These are phyloP conservation scores for Clonostachys solani DNA, from an alignment of 2,329 filamentous ascomycete genomes.

Conservation along the genomic window DNA sequence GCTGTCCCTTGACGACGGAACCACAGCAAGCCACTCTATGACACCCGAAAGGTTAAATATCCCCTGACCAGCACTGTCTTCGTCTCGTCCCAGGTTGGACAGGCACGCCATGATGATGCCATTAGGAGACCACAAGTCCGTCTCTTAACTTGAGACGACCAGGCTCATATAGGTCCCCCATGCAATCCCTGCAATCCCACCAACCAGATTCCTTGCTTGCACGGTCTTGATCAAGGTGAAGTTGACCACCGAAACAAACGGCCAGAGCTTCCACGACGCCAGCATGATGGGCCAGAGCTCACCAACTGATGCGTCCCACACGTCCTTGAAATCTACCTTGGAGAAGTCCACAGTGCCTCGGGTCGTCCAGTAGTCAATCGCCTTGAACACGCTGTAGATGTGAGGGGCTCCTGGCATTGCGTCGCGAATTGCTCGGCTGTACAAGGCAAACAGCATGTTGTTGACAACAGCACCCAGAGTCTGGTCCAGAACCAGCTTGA, in stretches of 20 bases:
- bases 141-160: conserved; percentile 30
- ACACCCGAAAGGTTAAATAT: too few species aligned
- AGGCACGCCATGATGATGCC: too few species aligned
- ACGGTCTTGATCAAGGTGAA: conserved; percentile 68
- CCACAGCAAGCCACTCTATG: too few species aligned
- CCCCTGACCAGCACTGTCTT: too few species aligned
- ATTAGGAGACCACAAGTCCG: neutral
- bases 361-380: conserved; percentile 25
- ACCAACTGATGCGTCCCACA: conserved; percentile 35
- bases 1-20: too few species aligned
- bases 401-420: conserved; percentile 37
- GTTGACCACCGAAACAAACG: conserved; percentile 64
- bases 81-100: too few species aligned
- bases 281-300: conserved; percentile 62
- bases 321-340: conserved; percentile 36
- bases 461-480: conserved; percentile 62
- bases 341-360: conserved; percentile 36
- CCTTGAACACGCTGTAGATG: conserved; percentile 26
- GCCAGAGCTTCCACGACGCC: conserved; percentile 70
- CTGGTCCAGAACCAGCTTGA: conserved; percentile 68
- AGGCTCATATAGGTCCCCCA: conserved; percentile 77
- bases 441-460: conserved; percentile 58
- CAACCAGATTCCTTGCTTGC: conserved; percentile 65
- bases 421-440: conserved; percentile 50
- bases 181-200: conserved; percentile 64